Evolutionary conservation across 495 filamentous ascomycete genomes (phyloP), one percentile per base, ranked within the genome.

Genomic region (Podospora bellae-mahoneyi): DNA sequence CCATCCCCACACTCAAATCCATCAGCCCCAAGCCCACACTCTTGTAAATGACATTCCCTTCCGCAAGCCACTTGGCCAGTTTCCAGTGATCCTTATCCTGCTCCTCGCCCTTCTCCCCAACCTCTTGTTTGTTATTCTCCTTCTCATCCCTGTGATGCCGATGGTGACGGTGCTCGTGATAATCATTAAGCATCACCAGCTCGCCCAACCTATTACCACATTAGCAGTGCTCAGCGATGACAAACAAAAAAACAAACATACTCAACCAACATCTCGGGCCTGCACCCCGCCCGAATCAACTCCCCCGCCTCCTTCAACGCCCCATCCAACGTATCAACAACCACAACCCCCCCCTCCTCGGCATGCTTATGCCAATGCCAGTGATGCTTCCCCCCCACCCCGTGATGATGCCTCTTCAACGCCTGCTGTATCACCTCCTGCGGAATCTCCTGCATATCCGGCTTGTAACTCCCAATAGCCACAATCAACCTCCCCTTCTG

Each of bases 241-340:
- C 19, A 54, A n/a, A 39, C 7, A n/a, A 18, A 39, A 15, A 60
- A 48, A 20, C 61, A 39, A 10, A 72, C 82, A 75, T 71, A 80
- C 83, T 99, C 94, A 6, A 96, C 90, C 20, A 97, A 81, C 72
- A 96, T 88, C 30, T 86, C 83, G 0, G 89, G 84, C 56, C 80
- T 78, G 32, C 98, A 78, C 0, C 86, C 91, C 0, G 92, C 92
- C 72, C 92, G 87, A 30, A 94, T 90, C 64, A 99, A 80, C 81
- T 99, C 95, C 5, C 95, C 95, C 0, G 94, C 91, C 74, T 97
- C 93, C 72, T 89, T 87, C 68, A 97, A 72, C 65, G 91, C 92
- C 4, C 88, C 90, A 19, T 91, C 87, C 0, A 92, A 78, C 39
- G 89, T 92, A 75, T 98, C 94, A 13, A 97, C 94, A 4, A 97